Conservation (phyloP, 306 rosid genomes). For the Inga oerstediana region DNA sequence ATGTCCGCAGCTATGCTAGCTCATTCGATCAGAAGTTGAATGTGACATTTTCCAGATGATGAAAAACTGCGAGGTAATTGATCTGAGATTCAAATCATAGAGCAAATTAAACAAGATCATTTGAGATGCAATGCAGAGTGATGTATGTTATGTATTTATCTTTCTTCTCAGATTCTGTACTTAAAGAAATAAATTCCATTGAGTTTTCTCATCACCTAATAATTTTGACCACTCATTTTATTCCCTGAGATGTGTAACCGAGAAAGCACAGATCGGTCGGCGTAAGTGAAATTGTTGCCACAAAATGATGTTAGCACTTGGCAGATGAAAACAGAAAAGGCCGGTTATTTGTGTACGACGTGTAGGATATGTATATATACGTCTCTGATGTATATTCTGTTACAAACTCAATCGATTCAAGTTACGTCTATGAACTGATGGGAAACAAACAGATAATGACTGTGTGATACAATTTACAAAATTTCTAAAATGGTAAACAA, state of each 20-base stretch:
- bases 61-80: background rate
- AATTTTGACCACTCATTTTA: background rate
- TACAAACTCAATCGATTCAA: no score
- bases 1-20: background rate
- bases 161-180: background rate
- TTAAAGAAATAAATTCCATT: background rate
- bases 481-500: background rate
- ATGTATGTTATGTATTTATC: background rate
- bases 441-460: no score
- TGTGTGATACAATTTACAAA: no score
- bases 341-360: no score
- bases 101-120: background rate
- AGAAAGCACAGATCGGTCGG: no score
- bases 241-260: no score
- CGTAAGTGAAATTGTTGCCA: no score
- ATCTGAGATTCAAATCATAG: background rate
- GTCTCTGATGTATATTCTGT: background rate
- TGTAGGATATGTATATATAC: no score
- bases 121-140: conserved; percentile 29
- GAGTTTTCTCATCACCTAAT: conserved; percentile 3
- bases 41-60: background rate
- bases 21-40: background rate
- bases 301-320: no score
- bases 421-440: no score
- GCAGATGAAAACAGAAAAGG: no score